Evolutionary conservation across 768 basidiomycete species (phyloP).

Genomic region (Collybia sp.): DNA sequence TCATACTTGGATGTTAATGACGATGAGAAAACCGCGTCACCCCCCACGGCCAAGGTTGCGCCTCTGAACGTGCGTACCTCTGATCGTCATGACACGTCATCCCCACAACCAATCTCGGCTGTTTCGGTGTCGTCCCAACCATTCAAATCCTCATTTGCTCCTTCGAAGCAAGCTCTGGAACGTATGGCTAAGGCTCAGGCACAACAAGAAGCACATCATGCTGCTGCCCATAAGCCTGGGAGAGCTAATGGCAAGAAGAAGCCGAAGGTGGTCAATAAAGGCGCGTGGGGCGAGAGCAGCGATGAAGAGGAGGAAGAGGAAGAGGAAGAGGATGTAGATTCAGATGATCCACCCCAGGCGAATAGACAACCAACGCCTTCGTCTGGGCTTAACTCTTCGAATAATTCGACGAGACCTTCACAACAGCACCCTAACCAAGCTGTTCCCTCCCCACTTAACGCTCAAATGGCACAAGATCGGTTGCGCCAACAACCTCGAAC

Average conservation of each 20-base stretch:
- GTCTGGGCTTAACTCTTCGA: conserved; percentile 16
- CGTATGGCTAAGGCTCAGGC: conserved; percentile 82
- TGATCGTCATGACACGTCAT: conserved; percentile 18
- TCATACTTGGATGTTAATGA: conserved; percentile 60
- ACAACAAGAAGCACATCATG: conserved; percentile 77
- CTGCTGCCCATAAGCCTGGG: conserved; percentile 73
- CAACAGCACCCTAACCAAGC: conserved; percentile 8
- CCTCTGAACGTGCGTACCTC: conserved; percentile 28
- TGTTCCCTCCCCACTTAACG: no score
- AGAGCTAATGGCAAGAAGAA: conserved; percentile 60
- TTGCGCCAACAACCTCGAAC: conserved; percentile 35
- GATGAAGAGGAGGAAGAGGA: conserved; percentile 88
- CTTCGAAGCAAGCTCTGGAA: conserved; percentile 78
- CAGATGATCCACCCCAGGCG: conserved; percentile 39
- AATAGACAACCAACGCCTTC: conserved; percentile 21
- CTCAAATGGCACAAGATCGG: no score
- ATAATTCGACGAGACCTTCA: conserved; percentile 19
- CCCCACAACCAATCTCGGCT: conserved; percentile 15
- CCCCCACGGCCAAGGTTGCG: conserved; percentile 21
- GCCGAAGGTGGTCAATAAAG: conserved; percentile 42
- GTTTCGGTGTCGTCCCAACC: conserved; percentile 21
- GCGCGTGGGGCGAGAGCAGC: conserved; percentile 65
- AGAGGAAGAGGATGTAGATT: conserved; percentile 67
- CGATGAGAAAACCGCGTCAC: conserved; percentile 21
- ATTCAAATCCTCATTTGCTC: conserved; percentile 85